A percentile compares a stretch with the other conserved stretches of the same genome.
Conservation (phyloP, 495 filamentous ascomycete genomes). For the Penicillium arizonense region DNA sequence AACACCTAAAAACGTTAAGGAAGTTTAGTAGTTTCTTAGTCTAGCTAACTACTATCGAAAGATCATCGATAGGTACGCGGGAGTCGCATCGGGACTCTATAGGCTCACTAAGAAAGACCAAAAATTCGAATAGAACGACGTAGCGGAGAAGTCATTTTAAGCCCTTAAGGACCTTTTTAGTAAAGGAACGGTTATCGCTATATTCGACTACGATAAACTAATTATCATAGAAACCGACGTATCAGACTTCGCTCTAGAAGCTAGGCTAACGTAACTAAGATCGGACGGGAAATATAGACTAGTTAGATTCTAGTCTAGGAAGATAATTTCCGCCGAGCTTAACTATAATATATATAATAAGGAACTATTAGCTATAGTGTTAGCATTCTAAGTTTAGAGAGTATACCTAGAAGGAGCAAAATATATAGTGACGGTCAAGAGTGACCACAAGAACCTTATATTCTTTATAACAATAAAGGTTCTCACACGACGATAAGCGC, state of each 20-base stretch:
- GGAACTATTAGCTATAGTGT: slow-evolving; percentile 26
- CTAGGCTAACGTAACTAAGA: slow-evolving; percentile 4
- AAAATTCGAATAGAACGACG: slow-evolving; percentile 3
- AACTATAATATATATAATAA: slow-evolving; percentile 36
- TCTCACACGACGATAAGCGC: slow-evolving; percentile 11
- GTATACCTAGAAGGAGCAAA: slow-evolving; percentile 16
- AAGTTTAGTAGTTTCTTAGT: slow-evolving; percentile 12
- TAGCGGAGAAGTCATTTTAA: slow-evolving; percentile 5
- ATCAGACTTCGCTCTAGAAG: slow-evolving; percentile 4
- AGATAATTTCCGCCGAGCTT: slow-evolving; percentile 18
- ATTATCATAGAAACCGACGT: slow-evolving; percentile 15
- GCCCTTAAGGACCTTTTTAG: slow-evolving; percentile 6
- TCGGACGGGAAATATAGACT: background rate
- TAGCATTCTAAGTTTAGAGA: slow-evolving; percentile 26
- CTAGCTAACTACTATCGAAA: slow-evolving; percentile 14
- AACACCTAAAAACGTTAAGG: slow-evolving; percentile 4
- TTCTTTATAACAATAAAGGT: slow-evolving; percentile 17
- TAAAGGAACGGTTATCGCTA: background rate
- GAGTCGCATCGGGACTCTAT: background rate
- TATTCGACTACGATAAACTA: slow-evolving; percentile 5
- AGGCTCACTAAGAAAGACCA: slow-evolving; percentile 10
- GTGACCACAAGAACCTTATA: slow-evolving; percentile 19
- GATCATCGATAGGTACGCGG: slow-evolving; percentile 10
- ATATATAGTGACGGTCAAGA: slow-evolving; percentile 11
- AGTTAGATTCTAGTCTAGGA: slow-evolving; percentile 24